Conservation (phyloP, 1,284 basidiomycete species). For the Chalciporus sp. region DNA sequence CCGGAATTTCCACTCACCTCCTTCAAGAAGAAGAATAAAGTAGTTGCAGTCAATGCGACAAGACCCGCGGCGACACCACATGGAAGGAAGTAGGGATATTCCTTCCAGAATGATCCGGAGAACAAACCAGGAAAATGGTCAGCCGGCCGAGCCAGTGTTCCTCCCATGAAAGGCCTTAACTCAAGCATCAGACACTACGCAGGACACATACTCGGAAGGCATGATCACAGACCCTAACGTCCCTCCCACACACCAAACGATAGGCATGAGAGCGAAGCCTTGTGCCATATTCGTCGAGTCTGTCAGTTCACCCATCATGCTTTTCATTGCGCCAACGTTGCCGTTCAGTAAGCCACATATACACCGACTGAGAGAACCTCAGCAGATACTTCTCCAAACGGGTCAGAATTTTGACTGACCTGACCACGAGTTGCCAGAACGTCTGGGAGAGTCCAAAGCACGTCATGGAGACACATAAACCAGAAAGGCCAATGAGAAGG, state of each 20-base stretch:
- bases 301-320: conserved; percentile 44
- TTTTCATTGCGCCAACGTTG: conserved; percentile 54
- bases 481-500: conserved; percentile 65
- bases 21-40: conserved; percentile 44
- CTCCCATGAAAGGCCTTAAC: conserved; percentile 47
- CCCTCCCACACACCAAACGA: conserved; percentile 46
- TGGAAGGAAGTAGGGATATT: conserved; percentile 31
- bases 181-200: background rate
- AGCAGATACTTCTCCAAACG: background rate
- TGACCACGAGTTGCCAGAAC: conserved; percentile 65
- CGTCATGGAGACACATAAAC: conserved; percentile 73
- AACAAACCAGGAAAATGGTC: conserved; percentile 34
- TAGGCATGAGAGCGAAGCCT: conserved; percentile 49
- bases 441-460: conserved; percentile 73
- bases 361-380: conserved; percentile 21
- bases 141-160: conserved; percentile 46
- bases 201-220: background rate
- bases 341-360: conserved; percentile 42
- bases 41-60: conserved; percentile 27
- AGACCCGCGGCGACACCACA: conserved; percentile 23
- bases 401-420: conserved; percentile 38
- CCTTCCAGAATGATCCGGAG: conserved; percentile 23
- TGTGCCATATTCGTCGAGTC: conserved; percentile 52
- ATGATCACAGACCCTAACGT: conserved; percentile 47
- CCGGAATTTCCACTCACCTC: too few relatives aligned